Base-by-base conservation (phyloP, 2,329 filamentous ascomycete species). In the Aspergillus tamarii region DNA sequence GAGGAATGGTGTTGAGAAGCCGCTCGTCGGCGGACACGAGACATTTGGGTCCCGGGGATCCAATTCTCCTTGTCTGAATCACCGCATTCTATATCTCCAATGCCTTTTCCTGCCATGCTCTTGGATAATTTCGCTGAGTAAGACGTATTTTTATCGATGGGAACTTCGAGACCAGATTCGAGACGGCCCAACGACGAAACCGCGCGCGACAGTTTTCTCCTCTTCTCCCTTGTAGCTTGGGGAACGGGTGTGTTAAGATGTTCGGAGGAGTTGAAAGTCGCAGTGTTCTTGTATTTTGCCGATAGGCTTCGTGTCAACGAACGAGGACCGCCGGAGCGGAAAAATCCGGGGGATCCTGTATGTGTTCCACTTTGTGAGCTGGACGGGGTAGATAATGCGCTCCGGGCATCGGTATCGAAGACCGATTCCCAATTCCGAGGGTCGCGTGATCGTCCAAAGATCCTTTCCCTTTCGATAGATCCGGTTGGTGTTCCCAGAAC, bases 21-120 rank as follows among this genome's bases (percentile, higher is more conserved):
- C 23, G 68, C 70, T 5, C 74, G 73, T 41, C 77, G 76, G 60
- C 76, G 77, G 46, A 73, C 86, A 43, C 74, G 73, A 12, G 78
- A 74, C 21, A 71, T 67, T 41, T 77, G 76, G 26, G 81, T 83
- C 4, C 82, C 82, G 2, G 85, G 85, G 46, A 85, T 78, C 87
- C 93, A 96, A 74, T 98, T 98, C 81, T 98, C 94, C 80, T 98
- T 98, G 76, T 98, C 94, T 1, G 93, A 97, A 72, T 97, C 94
- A 56, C 88, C 83, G 76, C 80, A 87, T 77, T 82, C 77, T 43
- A 77, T 55, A 70, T 83, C 73, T 70, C 76, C 67, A 64, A 70
- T 72, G 73, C 73, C 64, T 66, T 73, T 67, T 70, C 53, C 63
- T 43, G 64, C 64, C 34, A 67, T 52, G 30, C 34, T 59, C 30